Base-by-base conservation (phyloP, 345 rosid genomes). In the Rhodamnia argentea region DNA sequence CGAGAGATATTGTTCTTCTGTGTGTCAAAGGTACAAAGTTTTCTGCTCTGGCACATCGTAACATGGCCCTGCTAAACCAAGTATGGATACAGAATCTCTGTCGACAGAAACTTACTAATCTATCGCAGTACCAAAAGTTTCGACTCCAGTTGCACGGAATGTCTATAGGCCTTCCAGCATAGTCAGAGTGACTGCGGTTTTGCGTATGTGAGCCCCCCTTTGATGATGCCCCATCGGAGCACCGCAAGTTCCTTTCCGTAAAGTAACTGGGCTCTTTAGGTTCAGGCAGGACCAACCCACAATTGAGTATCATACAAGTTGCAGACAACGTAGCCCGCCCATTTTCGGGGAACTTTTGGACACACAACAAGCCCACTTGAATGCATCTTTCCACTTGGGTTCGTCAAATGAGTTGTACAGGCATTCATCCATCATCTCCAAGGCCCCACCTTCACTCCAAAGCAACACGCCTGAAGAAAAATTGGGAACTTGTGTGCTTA, bases 391-490 rank as follows among this genome's bases (percentile, higher is more conserved):
- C 2, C 47, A 83, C 52, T 24, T 37, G 56, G n/a, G 6, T 16
- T 29, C 47, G 13, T 8, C 22, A 5, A 82, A 23, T 27, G 62
- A 84, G 18, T 82, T 87, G 53, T 74, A 42, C 27, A 84, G 6
- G 23, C 51, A 26, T 57, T 83, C 51, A 84, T 88, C 90, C 76
- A 88, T 83, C 55, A 88, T 58, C 3, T 88, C 59, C 29, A 37
- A 7, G 54, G 50, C 81, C 76, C 54, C 74, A 83, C 82, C 83
- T 52, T 86, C 60, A 8, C 6, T 82, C 89, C 91, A 90, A 58
- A 90, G 42, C 44, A 82, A n/a, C 92, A 90, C 85, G 89, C 91
- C 92, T 90, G 51, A 24, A 52, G 23, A 18, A 53, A 15, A 16
- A 15, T 53, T 53, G 56, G 56, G 22, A 53, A 53, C 22, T 53